Conservation (phyloP, 2,329 filamentous ascomycete species). For the Exophiala xenobiotica region DNA sequence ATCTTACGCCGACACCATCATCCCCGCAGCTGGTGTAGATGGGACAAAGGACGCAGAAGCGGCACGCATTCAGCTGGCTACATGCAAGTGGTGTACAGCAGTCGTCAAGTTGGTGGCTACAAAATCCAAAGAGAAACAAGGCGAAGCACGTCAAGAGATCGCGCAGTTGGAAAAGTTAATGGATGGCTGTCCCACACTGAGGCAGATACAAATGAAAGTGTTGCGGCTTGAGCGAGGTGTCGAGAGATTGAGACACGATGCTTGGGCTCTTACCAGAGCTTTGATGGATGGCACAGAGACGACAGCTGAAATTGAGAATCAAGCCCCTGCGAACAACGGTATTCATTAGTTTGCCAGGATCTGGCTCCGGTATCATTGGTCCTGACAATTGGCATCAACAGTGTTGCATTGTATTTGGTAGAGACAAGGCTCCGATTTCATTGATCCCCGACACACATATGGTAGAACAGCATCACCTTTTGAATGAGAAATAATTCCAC, state of each 20-base stretch:
- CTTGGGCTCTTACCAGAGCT: constrained; percentile 10
- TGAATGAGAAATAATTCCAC: background rate
- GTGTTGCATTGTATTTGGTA: background rate
- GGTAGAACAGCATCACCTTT: background rate
- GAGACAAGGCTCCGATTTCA: background rate
- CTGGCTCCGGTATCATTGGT: background rate
- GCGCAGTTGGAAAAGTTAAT: constrained; percentile 14
- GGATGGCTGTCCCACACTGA: constrained; percentile 8
- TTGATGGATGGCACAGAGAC: constrained; percentile 3
- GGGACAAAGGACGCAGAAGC: background rate
- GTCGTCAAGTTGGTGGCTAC: constrained; percentile 19
- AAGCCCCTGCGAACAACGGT: background rate
- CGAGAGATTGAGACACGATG: constrained; percentile 14
- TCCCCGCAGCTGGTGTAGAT: background rate
- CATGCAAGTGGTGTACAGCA: constrained; percentile 19
- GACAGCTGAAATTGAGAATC: background rate
- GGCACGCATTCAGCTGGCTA: background rate
- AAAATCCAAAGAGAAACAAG: constrained; percentile 23
- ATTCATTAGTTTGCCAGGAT: background rate
- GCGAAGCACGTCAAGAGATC: constrained; percentile 12
- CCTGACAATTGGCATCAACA: no score
- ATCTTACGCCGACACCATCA: constrained; percentile 1
- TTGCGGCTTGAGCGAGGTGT: constrained; percentile 9
- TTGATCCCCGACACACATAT: background rate
- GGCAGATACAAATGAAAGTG: constrained; percentile 13